Evolutionary conservation across 202 grass and related monocot species (phyloP), one percentile per base, ranked within the genome.

Genomic region (Dendrocalamus latiflorus): DNA sequence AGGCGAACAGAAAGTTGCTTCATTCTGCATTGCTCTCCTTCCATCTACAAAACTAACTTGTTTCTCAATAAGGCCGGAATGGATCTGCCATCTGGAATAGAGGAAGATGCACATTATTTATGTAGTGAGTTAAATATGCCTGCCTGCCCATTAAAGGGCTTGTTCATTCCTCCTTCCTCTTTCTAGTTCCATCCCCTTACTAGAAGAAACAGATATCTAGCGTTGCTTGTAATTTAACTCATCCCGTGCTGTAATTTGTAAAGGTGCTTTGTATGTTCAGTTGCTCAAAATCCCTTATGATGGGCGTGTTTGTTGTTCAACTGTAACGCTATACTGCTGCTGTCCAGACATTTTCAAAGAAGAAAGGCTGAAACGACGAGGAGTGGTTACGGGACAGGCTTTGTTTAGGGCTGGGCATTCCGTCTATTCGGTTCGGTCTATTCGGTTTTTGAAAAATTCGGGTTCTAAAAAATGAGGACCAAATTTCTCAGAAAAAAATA

Each of bases 21-120:
- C 44, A 74, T 74, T 59, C 48, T 53, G 57, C 64, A 43, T n/a
- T 83, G 58, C 41, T 49, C 71, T 43, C 47, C 44, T 44, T 44
- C 49, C 11, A 45, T 49, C 25, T 15, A 8, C 17, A 81, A 36
- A 47, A 59, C 67, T 71, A 48, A 49, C 57, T 55, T 73, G 65
- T 82, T 77, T 72, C 49, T 69, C 68, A 77, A 22, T 34, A 48
- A 62, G 61, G 54, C 66, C 47, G 20, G 53, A 17, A 81, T 79
- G 84, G 66, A 26, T 80, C 24, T 85, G 66, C 57, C 28, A 26
- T 45, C 65, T 85, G 73, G 63, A 53, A 72, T 74, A 43, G 58
- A 58, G 9, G 80, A 80, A 44, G 79, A 1, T 61, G 79, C 65
- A 51, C 28, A 72, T 65, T 85, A 47, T 83, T 87, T 62, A 65